Evolutionary conservation across 306 rosid genomes (phyloP).

Genomic region (Castanospermum australe): DNA sequence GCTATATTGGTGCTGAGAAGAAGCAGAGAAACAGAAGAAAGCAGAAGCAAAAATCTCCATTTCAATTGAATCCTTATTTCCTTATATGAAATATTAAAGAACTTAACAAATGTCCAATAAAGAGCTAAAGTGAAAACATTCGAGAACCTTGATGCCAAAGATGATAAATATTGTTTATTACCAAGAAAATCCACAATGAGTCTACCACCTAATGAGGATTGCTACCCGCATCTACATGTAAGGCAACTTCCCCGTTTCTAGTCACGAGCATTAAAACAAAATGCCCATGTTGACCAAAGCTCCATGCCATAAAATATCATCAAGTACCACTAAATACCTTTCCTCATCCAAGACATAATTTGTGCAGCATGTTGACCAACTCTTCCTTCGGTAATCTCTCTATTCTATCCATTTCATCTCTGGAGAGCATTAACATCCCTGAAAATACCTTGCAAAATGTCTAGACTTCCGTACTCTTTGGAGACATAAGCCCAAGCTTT

Average conservation of each 20-base stretch:
- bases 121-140: neutral
- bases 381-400: slow-evolving; percentile 32
- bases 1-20: no score
- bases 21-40: neutral
- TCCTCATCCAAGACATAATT: slow-evolving; percentile 37
- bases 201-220: slow-evolving; percentile 67
- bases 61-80: neutral
- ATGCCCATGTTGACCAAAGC: slow-evolving; percentile 38
- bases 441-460: slow-evolving; percentile 38
- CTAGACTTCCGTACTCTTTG: slow-evolving; percentile 40
- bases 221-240: slow-evolving; percentile 35
- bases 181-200: slow-evolving; percentile 77
- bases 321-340: slow-evolving; percentile 41
- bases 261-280: slow-evolving; percentile 39
- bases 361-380: slow-evolving; percentile 23
- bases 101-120: no score
- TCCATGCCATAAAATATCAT: slow-evolving; percentile 46
- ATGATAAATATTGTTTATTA: slow-evolving; percentile 21
- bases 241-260: slow-evolving; percentile 40
- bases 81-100: no score
- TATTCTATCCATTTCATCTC: slow-evolving; percentile 5
- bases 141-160: neutral
- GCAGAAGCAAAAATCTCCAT: neutral
- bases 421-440: slow-evolving; percentile 27
- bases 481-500: slow-evolving; percentile 49